Evolutionary conservation across 331 rosid genomes (phyloP), one percentile per base, ranked within the genome.

Genomic region (Spiraea crenata): DNA sequence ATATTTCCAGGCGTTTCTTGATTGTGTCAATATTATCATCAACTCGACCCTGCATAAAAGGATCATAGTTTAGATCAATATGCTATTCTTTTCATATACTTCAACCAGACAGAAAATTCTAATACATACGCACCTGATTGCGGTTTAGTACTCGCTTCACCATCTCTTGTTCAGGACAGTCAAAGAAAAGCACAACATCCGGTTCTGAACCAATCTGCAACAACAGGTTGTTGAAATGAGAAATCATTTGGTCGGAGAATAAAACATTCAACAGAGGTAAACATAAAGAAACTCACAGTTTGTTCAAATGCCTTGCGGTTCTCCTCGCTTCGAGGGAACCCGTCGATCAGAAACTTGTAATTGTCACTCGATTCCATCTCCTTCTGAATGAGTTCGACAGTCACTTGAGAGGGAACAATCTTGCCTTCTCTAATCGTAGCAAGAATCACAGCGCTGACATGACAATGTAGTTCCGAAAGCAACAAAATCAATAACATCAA

Each of bases 101-200:
- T 52, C 41, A 69, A 47, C 49, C 61, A 14, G 34, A 66, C 46
- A 47, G 39, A 52, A 47, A 54, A 57, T 7, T 19, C 69, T 48
- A 77, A 52, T 46, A 67, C 20, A 75, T 16, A 44, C 76, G 75
- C 63, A 91, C 99, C 99, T 95, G 84, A 76, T 95, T 95, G 67
- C 99, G 97, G 79, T 72, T 83, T 72, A 95, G 88, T 82, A 95
- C 93, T 52, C 99, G 88, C 66, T 89, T 95, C 83, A 95, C 93
- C 99, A 95, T 95, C 84, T 87, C 97, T 57, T 86, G 83, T 81
- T 86, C 95, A 68, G 99, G 93, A 75, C 99, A 95, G 75, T 91
- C 96, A 75, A 95, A 95, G 91, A 89, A 91, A 74, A 95, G 91
- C 62, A 95, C 99, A 15, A 81, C 44, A 52, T 81, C 56, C 31